A percentile compares a stretch with the other conserved stretches of the same genome.
These are phyloP conservation scores for Fusarium dlaminii DNA, from an alignment of 2,329 filamentous ascomycete species.

Conservation along the genomic window DNA sequence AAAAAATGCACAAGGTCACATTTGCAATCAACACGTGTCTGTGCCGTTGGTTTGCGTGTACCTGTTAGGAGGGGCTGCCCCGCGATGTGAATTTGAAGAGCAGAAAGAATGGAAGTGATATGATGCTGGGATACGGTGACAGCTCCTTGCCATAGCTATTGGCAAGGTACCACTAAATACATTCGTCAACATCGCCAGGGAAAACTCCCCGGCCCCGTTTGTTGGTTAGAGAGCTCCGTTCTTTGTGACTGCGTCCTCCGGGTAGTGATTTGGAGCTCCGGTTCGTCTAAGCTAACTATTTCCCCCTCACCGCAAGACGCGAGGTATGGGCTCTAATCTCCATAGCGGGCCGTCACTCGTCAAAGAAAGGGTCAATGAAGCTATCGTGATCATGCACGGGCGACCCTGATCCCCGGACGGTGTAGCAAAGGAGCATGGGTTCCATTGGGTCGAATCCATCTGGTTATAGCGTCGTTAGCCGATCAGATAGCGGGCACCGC, in stretches of 20 bases:
- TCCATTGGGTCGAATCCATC: conserved; percentile 5
- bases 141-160: conserved; percentile 10
- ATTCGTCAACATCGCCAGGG: neutral
- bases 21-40: conserved; percentile 39
- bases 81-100: conserved; percentile 5
- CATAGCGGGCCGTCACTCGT: conserved; percentile 26
- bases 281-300: conserved; percentile 19
- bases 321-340: conserved; percentile 25
- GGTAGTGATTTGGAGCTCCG: conserved; percentile 19
- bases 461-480: conserved; percentile 6
- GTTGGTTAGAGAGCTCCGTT: conserved; percentile 6
- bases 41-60: conserved; percentile 40
- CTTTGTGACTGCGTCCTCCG: conserved; percentile 7
- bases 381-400: conserved; percentile 43
- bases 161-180: neutral
- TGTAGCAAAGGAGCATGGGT: conserved; percentile 12
- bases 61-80: conserved; percentile 19
- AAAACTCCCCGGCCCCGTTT: neutral
- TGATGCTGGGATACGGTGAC: conserved; percentile 10
- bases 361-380: conserved; percentile 28
- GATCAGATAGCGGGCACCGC: neutral
- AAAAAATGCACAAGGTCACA: conserved; percentile 40
- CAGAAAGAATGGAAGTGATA: conserved; percentile 4
- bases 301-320: conserved; percentile 34
- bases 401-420: conserved; percentile 37